Evolutionary conservation across 1,284 basidiomycete species (phyloP).

Genomic region (Ustilago bromivora): DNA sequence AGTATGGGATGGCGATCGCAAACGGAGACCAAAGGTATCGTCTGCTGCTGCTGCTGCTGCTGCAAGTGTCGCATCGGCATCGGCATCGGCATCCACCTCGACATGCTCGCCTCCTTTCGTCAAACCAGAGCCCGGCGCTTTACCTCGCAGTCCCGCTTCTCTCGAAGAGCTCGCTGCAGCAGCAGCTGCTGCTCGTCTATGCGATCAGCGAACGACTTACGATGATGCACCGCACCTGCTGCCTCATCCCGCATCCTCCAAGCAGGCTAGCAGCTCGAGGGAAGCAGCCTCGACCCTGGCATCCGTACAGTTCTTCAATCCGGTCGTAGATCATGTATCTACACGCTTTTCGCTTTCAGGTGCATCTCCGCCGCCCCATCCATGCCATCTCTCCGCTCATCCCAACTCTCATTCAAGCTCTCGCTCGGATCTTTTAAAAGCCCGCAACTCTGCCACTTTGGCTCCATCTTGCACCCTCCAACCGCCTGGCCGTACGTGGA

Average conservation of each 20-base stretch:
- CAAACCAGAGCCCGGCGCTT: conserved; percentile 25
- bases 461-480: conserved; percentile 20
- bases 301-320: conserved; percentile 53
- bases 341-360: conserved; percentile 15
- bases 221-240: conserved; percentile 27
- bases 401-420: conserved; percentile 1
- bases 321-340: conserved; percentile 13
- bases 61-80: background rate
- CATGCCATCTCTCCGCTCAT: conserved; percentile 7
- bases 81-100: background rate
- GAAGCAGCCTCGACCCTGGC: conserved; percentile 40
- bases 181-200: conserved; percentile 42
- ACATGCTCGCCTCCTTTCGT: background rate
- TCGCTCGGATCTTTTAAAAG: conserved; percentile 6
- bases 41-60: background rate
- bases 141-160: conserved; percentile 40
- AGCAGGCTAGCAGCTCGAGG: conserved; percentile 25
- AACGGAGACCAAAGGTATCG: conserved; percentile 38
- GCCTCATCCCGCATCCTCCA: conserved; percentile 28
- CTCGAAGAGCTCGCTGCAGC: conserved; percentile 43
- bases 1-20: conserved; percentile 59
- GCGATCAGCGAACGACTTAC: conserved; percentile 30
- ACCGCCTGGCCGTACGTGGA: conserved; percentile 51
- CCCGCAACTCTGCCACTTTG: conserved; percentile 11
- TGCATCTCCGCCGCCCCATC: conserved; percentile 21